Evolutionary conservation across 768 basidiomycete genomes (phyloP).

Genomic region (Pulveroboletus sp.): DNA sequence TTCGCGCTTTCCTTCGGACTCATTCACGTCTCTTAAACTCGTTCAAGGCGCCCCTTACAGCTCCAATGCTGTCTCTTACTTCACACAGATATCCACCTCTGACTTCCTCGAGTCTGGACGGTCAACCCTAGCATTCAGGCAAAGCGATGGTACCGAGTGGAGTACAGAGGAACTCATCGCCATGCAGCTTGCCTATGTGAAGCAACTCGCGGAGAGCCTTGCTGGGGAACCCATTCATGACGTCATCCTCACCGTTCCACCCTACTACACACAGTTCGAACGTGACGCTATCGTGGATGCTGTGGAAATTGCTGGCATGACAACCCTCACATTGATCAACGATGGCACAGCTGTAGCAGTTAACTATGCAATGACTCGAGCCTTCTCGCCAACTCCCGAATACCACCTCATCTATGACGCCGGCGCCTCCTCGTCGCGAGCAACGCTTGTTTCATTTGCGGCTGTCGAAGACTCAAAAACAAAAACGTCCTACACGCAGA

Average conservation of each 20-base stretch:
- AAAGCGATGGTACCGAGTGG: slow-evolving; percentile 67
- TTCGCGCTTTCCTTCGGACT: slow-evolving; percentile 84
- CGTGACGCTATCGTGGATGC: slow-evolving; percentile 90
- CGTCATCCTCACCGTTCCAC: slow-evolving; percentile 84
- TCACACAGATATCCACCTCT: slow-evolving; percentile 49
- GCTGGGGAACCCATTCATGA: slow-evolving; percentile 77
- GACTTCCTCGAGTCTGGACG: slow-evolving; percentile 52
- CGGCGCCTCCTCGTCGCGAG: slow-evolving; percentile 77
- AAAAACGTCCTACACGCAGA: slow-evolving; percentile 54
- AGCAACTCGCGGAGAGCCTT: slow-evolving; percentile 74
- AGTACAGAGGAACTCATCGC: slow-evolving; percentile 85
- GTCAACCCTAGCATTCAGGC: slow-evolving; percentile 54
- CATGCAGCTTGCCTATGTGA: slow-evolving; percentile 91
- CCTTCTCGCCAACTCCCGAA: slow-evolving; percentile 67
- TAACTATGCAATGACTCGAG: slow-evolving; percentile 96
- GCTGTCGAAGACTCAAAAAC: slow-evolving; percentile 44
- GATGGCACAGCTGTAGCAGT: slow-evolving; percentile 95
- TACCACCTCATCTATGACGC: slow-evolving; percentile 93
- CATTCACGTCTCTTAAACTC: slow-evolving; percentile 81
- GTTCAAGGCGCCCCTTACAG: slow-evolving; percentile 68
- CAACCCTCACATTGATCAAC: slow-evolving; percentile 78
- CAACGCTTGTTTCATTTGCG: slow-evolving; percentile 70
- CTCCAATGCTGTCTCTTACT: slow-evolving; percentile 56
- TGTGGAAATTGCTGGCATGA: slow-evolving; percentile 84
- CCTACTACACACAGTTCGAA: slow-evolving; percentile 87